These are phyloP conservation scores for Fusarium sp. DNA, from an alignment of 2,329 filamentous ascomycete genomes.

Conservation along the genomic window DNA sequence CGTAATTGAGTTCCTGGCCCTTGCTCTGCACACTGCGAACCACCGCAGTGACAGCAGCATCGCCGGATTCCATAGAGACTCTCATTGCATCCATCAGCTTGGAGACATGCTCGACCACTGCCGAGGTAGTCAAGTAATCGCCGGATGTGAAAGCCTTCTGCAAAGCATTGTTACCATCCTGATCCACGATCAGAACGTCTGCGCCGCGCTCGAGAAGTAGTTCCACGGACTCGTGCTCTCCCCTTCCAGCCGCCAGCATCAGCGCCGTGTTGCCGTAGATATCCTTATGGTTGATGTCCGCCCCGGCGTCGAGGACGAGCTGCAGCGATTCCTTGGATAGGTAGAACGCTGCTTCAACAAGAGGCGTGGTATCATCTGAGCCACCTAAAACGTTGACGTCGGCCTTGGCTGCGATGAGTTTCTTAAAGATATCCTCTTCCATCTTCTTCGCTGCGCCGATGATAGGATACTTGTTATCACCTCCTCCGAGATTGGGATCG, in stretches of 20 bases:
- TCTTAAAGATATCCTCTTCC: slow-evolving; percentile 51
- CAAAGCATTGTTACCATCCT: slow-evolving; percentile 8
- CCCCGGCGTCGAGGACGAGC: slow-evolving; percentile 50
- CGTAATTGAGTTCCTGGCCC: slow-evolving; percentile 32
- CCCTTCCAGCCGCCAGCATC: slow-evolving; percentile 50
- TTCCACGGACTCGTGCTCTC: slow-evolving; percentile 40
- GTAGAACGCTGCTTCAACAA: slow-evolving; percentile 52
- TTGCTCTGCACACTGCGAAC: slow-evolving; percentile 17
- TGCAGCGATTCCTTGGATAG: slow-evolving; percentile 49
- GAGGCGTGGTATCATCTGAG: slow-evolving; percentile 49
- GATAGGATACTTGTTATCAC: slow-evolving; percentile 50
- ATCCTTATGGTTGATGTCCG: slow-evolving; percentile 52
- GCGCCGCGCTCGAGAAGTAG: slow-evolving; percentile 26
- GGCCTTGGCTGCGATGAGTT: slow-evolving; percentile 51
- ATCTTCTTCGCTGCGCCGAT: slow-evolving; percentile 51
- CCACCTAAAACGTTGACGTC: slow-evolving; percentile 52
- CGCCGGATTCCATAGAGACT: slow-evolving; percentile 17
- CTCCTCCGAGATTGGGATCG: slow-evolving; percentile 52
- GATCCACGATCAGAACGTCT: slow-evolving; percentile 14
- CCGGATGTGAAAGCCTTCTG: background rate
- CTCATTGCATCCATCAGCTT: slow-evolving; percentile 24
- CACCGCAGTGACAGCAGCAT: slow-evolving; percentile 21
- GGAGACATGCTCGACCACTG: slow-evolving; percentile 48
- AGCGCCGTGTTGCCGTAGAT: slow-evolving; percentile 53
- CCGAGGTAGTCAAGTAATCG: slow-evolving; percentile 45